Evolutionary conservation across 164 flowering plant genomes (phyloP), one percentile per base, ranked within the genome.

Genomic region (Cinnamomum chago): DNA sequence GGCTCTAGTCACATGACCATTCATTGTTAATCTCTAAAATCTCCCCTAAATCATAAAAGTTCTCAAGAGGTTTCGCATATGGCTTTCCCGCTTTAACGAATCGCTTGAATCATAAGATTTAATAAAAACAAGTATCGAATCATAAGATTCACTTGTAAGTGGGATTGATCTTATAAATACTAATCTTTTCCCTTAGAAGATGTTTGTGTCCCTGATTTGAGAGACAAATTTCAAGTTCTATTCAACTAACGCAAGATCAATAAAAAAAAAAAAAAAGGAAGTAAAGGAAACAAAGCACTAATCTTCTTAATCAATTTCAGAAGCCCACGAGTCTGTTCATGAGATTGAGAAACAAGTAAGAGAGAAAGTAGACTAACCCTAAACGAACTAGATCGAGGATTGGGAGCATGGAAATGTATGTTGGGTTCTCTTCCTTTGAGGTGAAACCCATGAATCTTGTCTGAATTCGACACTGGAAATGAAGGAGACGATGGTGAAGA

Each of bases 301-400:
- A 60, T 60, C 64, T 64, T 64, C 14, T 2, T 3, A 24, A 64
- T 22, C 15, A 24, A 25, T 64, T 24, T 2, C 14, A 25, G 4
- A 24, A n/a, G 14, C 25, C 67, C 67, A 64, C 13, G 14, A 64
- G 9, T 25, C 67, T 25, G 25, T 64, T 64, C 1, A 64, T 25
- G 67, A 23, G 5, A 24, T 22, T 13, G 5, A 64, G 23, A 25
- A 25, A 11, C 10, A 64, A 64, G 28, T 2, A 14, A 64, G 5
- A 64, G 67, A 64, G 28, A 64, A 22, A 47, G 76, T n/a, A 27
- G 28, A 72, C 83, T 73, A 20, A 84, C 88, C 82, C 67, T 65
- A 69, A 68, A 66, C 15, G 81, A 80, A 75, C 70, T 58, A 69
- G 79, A 84, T 65, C 14, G 47, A 40, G 47, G 30, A 68, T 82